Percentiles rank a stretch among this genome's conserved stretches.
These are phyloP conservation scores for Neurospora crassa DNA, from an alignment of 2,329 filamentous ascomycete genomes.

Conservation along the genomic window DNA sequence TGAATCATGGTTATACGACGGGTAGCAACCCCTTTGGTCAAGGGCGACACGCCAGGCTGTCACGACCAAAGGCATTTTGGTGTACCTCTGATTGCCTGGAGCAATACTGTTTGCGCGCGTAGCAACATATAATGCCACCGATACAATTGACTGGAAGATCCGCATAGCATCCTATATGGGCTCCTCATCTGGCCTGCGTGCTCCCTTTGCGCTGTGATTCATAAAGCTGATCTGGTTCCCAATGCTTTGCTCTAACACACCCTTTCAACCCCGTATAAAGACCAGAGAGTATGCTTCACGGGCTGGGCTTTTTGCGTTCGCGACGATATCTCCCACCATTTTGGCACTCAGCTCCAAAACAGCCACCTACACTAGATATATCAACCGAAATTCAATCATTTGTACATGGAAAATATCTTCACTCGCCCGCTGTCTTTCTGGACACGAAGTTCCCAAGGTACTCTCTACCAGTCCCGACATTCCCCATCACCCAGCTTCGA, in stretches of 20 bases:
- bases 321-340: not conserved
- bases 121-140: not conserved
- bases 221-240: not conserved
- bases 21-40: not conserved
- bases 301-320: not conserved
- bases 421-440: not conserved
- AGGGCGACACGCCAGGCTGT: not conserved
- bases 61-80: not conserved
- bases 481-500: not conserved
- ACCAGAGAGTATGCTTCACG: not conserved
- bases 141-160: not conserved
- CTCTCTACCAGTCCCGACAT: not conserved
- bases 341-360: not conserved
- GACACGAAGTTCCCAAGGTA: not conserved
- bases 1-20: not conserved
- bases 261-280: not conserved
- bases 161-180: not conserved
- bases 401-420: not conserved
- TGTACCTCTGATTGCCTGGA: not conserved
- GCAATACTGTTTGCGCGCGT: not conserved
- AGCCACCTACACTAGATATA: not conserved
- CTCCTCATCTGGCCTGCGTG: not conserved
- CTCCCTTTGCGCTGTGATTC: not conserved
- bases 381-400: not conserved
- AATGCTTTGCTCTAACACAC: not conserved